These are phyloP conservation scores for Lecanicillium sp. DNA, from an alignment of 2,329 filamentous ascomycete species.

Conservation along the genomic window DNA sequence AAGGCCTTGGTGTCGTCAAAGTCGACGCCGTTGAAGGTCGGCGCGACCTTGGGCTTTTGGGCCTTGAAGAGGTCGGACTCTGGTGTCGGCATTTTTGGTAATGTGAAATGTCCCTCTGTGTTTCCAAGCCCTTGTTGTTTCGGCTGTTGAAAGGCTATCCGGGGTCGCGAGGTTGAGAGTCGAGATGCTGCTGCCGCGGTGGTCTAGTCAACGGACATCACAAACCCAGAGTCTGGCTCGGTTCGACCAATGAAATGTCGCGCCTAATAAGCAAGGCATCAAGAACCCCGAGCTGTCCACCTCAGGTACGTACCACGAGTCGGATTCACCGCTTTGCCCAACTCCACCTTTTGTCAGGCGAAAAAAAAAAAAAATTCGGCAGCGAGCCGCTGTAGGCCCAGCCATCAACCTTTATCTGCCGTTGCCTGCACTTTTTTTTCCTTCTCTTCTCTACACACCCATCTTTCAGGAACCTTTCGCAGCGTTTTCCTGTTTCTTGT, in stretches of 20 bases:
- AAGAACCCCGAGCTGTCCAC: not conserved
- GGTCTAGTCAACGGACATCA: conserved; percentile 5
- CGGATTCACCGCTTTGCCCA: conserved; percentile 25
- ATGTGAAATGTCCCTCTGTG: not conserved
- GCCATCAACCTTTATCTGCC: conserved; percentile 9
- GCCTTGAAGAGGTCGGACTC: conserved; percentile 76
- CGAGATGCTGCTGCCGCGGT: conserved; percentile 1
- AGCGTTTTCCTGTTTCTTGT: conserved; percentile 12
- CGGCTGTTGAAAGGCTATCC: conserved; percentile 3
- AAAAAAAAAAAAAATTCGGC: conserved; percentile 16
- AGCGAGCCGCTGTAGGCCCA: too few species aligned
- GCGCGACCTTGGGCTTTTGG: conserved; percentile 74
- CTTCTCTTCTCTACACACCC: conserved; percentile 6
- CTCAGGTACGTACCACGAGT: conserved; percentile 7
- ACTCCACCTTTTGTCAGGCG: conserved; percentile 26
- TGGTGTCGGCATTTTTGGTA: conserved; percentile 64
- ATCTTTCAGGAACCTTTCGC: conserved; percentile 5
- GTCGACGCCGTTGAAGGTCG: conserved; percentile 81
- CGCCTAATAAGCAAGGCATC: conserved; percentile 17
- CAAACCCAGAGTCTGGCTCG: conserved; percentile 8
- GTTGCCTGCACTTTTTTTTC: conserved; percentile 14
- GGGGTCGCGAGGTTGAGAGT: conserved; percentile 1
- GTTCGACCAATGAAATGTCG: conserved; percentile 1
- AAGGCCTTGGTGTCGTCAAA: conserved; percentile 75
- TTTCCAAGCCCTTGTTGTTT: not conserved